Base-by-base conservation (phyloP, 2,329 filamentous ascomycete genomes). In the Pseudocercospora fijiensis region DNA sequence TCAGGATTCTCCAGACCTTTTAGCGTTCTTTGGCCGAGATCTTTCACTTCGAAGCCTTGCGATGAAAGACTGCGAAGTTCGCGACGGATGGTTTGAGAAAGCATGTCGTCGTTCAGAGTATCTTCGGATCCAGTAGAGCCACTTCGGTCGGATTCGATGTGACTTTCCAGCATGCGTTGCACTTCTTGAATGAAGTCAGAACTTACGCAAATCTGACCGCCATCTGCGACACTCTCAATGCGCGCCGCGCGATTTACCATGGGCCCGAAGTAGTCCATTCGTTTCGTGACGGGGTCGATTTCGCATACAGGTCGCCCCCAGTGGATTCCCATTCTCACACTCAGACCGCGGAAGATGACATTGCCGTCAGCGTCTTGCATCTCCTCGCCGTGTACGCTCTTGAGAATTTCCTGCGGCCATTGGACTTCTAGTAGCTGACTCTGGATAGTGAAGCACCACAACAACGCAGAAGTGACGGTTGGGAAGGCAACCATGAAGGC, bases 401-500 rank as follows among this genome's bases (percentile, higher is more conserved):
- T 91, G 62, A 98, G 81, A 64, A 99, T 93, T 76, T 99, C 95
- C 9, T 91, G 88, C 1, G 95, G 95, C 95, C 95, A 99, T 71
- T 88, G 86, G 20, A 96, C 91, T 69, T 96, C 91, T 1, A 99
- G 85, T 3, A 99, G 85, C 72, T 90, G 86, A 69, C 88, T 89
- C 77, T 99, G 95, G 27, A 97, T 93, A 22, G 92, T 91, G 79
- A 99, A 99, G 71, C 90, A 96, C 95, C 95, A 99, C 7, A 99
- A 84, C 56, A 99, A 80, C 4, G 95, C 95, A 8, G 93, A 95
- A 0, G 95, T 98, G 2, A 95, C 92, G 0, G 95, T 98, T 1
- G 93, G 91, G 78, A 99, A 99, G 9, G 94, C 96, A 30, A 99
- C 95, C 93, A 99, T 98, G 74, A 99, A 99, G 8, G 95, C 95